A percentile compares a stretch with the other conserved stretches of the same genome.
phyloP scores from a whole-genome alignment of 306 rosid species.

The Sicyos baderoa region DNA sequence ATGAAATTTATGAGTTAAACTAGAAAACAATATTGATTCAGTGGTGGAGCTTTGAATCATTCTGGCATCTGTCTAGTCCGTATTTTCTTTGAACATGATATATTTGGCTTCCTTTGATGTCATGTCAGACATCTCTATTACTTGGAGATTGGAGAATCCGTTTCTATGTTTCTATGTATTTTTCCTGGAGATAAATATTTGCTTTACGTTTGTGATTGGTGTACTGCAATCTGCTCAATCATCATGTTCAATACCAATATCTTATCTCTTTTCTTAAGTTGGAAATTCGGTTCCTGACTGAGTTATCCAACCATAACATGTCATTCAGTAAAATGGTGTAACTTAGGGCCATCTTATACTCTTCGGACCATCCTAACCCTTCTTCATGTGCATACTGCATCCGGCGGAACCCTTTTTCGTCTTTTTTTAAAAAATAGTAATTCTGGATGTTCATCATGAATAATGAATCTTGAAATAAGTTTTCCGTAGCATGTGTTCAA shows the following conservation, averaged over 20 bases:
- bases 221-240: background rate
- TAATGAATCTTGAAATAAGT: background rate
- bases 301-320: slow-evolving; percentile 11
- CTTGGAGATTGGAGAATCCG: slow-evolving; percentile 10
- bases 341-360: background rate
- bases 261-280: background rate
- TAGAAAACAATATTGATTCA: background rate
- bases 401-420: background rate
- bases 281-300: background rate
- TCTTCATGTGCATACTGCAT: background rate
- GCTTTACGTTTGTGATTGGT: slow-evolving; percentile 8
- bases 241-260: background rate
- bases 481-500: background rate
- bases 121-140: slow-evolving; percentile 12
- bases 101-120: slow-evolving; percentile 12
- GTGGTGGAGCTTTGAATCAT: slow-evolving; percentile 3
- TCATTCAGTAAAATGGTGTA: background rate
- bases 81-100: slow-evolving; percentile 11
- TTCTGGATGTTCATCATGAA: background rate
- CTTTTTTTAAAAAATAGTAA: background rate
- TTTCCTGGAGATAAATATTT: slow-evolving; percentile 6
- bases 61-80: slow-evolving; percentile 12
- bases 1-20: slow-evolving; percentile 4
- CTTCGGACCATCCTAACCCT: background rate
- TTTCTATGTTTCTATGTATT: slow-evolving; percentile 8